Evolutionary conservation across 2,329 filamentous ascomycete genomes (phyloP).

Genomic region (Colletotrichum somersetense): DNA sequence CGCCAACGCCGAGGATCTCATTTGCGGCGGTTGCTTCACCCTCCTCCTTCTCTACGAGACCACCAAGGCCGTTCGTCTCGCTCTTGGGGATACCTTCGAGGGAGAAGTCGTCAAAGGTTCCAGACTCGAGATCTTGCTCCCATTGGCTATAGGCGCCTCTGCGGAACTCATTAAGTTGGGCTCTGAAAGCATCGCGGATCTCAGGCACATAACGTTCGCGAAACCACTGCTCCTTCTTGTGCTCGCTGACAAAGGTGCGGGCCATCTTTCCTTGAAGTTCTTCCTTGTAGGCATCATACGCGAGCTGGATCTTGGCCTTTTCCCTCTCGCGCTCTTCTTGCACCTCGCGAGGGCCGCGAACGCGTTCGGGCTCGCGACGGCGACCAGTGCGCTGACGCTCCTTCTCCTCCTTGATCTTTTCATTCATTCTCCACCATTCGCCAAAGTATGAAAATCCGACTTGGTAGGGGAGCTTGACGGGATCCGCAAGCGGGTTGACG

Average conservation of each 20-base stretch:
- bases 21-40: constrained; percentile 92
- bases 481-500: constrained; percentile 78
- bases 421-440: constrained; percentile 88
- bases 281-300: constrained; percentile 76
- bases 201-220: constrained; percentile 92
- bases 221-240: constrained; percentile 98
- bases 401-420: constrained; percentile 85
- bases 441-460: constrained; percentile 89
- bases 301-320: constrained; percentile 80
- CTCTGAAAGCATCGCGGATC: constrained; percentile 79
- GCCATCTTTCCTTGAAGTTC: constrained; percentile 84
- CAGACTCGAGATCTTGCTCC: constrained; percentile 87
- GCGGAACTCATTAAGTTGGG: constrained; percentile 83
- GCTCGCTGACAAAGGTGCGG: constrained; percentile 87
- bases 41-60: constrained; percentile 92
- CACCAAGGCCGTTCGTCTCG: constrained; percentile 88
- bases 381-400: constrained; percentile 78
- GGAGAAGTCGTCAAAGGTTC: constrained; percentile 93
- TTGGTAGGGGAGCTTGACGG: constrained; percentile 79
- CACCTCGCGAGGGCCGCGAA: constrained; percentile 73
- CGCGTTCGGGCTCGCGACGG: constrained; percentile 72
- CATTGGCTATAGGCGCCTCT: constrained; percentile 85
- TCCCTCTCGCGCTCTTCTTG: constrained; percentile 84
- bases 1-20: constrained; percentile 92
- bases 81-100: constrained; percentile 94